Percentiles rank a stretch among this genome's conserved stretches.
Conservation (phyloP, 345 rosid genomes). For the Tarenaya hassleriana region DNA sequence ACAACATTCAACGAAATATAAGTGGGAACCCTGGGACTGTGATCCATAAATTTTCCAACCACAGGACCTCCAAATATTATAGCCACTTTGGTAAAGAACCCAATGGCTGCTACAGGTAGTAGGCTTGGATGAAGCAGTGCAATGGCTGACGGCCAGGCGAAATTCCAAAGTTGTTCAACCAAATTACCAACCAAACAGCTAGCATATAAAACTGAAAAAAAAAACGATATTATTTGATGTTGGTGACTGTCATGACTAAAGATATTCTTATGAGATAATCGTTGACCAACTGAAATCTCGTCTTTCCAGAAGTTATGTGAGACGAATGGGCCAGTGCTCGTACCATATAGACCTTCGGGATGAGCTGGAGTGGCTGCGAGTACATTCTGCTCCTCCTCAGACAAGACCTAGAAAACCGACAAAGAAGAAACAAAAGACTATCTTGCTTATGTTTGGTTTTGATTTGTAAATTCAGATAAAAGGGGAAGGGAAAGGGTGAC, state of each 20-base stretch:
- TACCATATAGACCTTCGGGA: conserved; percentile 80
- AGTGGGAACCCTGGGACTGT: conserved; percentile 79
- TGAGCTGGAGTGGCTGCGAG: conserved; percentile 96
- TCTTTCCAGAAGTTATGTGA: neutral
- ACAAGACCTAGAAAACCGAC: conserved; percentile 50
- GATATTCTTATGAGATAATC: neutral
- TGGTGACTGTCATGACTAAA: neutral
- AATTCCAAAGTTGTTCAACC: conserved; percentile 91
- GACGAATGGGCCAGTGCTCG: conserved; percentile 8
- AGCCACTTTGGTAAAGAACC: conserved; percentile 68
- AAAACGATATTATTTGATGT: conserved; percentile 7
- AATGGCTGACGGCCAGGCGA: conserved; percentile 95
- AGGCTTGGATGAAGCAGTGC: conserved; percentile 92
- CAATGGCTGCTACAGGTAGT: conserved; percentile 87
- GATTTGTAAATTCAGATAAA: neutral
- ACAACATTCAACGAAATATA: conserved; percentile 57
- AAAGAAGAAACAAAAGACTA: conserved; percentile 10
- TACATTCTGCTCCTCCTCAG: conserved; percentile 79
- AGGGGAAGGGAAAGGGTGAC: conserved; percentile 19
- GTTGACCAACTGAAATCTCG: no score
- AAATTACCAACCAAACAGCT: conserved; percentile 70
- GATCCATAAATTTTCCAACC: conserved; percentile 86
- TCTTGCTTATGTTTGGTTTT: neutral
- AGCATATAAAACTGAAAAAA: conserved; percentile 45
- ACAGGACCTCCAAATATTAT: conserved; percentile 82